These are phyloP conservation scores for Colletotrichum musicola DNA, from an alignment of 2,329 filamentous ascomycete genomes.

Conservation along the genomic window DNA sequence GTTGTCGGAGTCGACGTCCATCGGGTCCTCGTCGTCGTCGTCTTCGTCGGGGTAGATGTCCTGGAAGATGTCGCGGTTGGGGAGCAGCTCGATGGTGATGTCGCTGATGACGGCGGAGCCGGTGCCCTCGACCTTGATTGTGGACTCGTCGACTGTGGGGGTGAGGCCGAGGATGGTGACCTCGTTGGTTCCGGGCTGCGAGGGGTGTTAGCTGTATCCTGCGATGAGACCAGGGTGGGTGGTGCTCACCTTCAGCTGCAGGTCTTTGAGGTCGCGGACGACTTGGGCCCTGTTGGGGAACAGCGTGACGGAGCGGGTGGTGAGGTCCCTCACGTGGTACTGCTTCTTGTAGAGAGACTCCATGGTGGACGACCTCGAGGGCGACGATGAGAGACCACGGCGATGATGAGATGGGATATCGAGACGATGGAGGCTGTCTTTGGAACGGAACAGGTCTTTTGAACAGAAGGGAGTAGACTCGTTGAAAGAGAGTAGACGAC, in stretches of 20 bases:
- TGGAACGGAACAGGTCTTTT: not conserved
- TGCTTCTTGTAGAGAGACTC: constrained; percentile 58
- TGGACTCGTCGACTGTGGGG: constrained; percentile 68
- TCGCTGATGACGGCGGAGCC: constrained; percentile 70
- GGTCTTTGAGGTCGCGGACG: constrained; percentile 68
- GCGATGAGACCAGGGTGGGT: constrained; percentile 52
- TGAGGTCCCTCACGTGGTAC: constrained; percentile 68
- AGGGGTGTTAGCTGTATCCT: constrained; percentile 64
- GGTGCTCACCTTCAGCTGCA: constrained; percentile 58
- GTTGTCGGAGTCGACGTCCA: constrained; percentile 46
- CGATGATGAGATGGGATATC: not conserved
- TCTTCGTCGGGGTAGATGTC: constrained; percentile 65
- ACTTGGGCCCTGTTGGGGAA: constrained; percentile 73
- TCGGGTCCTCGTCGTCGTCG: constrained; percentile 52
- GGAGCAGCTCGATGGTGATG: constrained; percentile 70
- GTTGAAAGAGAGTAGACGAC: not conserved
- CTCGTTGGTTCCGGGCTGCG: constrained; percentile 67
- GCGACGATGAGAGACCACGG: too few species aligned
- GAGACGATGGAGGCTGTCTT: not conserved
- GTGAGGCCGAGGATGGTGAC: constrained; percentile 69
- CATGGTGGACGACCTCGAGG: constrained; percentile 44
- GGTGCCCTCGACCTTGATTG: constrained; percentile 71
- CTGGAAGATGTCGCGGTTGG: constrained; percentile 66
- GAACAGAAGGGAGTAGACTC: not conserved
- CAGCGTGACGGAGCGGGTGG: constrained; percentile 72